Percentiles rank a stretch among this genome's conserved stretches.
These are phyloP conservation scores for Pisolithus microcarpus DNA, from an alignment of 768 basidiomycete genomes.

Conservation along the genomic window DNA sequence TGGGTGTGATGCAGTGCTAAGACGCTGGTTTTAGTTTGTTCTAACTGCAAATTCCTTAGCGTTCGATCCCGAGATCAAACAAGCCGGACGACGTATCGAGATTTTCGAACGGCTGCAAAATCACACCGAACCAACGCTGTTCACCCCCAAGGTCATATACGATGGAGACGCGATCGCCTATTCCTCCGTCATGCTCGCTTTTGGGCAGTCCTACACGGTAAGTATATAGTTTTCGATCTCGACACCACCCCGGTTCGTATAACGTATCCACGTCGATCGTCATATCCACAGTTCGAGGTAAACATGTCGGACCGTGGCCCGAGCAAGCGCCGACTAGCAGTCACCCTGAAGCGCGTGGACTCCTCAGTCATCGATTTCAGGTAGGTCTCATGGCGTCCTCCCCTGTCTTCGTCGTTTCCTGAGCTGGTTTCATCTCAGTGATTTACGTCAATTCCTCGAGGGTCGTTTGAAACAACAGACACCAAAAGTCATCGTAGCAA, in stretches of 20 bases:
- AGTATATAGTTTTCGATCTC: slow-evolving; percentile 2
- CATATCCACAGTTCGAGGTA: slow-evolving; percentile 28
- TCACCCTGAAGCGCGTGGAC: slow-evolving; percentile 33
- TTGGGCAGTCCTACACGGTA: slow-evolving; percentile 27
- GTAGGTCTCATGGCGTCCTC: slow-evolving; percentile 18
- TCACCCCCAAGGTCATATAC: slow-evolving; percentile 39
- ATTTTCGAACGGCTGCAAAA: slow-evolving; percentile 32
- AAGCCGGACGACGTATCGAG: slow-evolving; percentile 22
- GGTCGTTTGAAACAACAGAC: slow-evolving; percentile 19
- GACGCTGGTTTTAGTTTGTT: too few relatives aligned
- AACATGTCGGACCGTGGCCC: slow-evolving; percentile 23
- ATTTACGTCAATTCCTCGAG: slow-evolving; percentile 19
- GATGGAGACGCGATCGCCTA: slow-evolving; percentile 41
- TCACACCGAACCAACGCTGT: slow-evolving; percentile 25
- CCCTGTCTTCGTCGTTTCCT: background rate
- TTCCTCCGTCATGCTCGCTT: slow-evolving; percentile 24
- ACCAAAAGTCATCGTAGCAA: slow-evolving; percentile 28
- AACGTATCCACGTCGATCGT: background rate
- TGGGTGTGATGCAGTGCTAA: slow-evolving; percentile 11
- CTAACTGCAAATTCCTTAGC: slow-evolving; percentile 7
- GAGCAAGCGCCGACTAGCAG: slow-evolving; percentile 21
- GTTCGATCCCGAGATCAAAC: slow-evolving; percentile 8
- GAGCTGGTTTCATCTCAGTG: slow-evolving; percentile 9
- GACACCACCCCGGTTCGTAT: background rate
- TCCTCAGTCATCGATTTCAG: slow-evolving; percentile 30